Conservation (phyloP, 2,329 filamentous ascomycete species). For the Pyricularia sp. region DNA sequence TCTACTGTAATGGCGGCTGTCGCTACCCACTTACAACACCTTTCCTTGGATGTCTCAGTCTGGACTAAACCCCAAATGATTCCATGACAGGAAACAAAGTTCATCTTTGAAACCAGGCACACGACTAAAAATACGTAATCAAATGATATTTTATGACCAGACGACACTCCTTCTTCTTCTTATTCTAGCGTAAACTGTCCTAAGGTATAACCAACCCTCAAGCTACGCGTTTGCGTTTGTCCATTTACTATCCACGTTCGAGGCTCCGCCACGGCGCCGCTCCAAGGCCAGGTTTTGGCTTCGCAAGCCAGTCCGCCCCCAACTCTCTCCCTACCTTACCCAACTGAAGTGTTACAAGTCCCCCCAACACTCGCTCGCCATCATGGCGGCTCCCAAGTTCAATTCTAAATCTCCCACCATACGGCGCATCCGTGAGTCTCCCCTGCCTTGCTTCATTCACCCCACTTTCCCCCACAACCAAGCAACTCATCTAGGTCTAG, state of each 20-base stretch:
- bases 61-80: not conserved
- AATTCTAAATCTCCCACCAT: slow-evolving; percentile 74
- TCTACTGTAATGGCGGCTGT: not conserved
- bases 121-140: not conserved
- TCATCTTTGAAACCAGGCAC: not conserved
- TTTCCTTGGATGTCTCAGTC: not conserved
- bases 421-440: slow-evolving; percentile 59
- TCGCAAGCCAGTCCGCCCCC: not conserved
- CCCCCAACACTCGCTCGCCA: slow-evolving; percentile 5
- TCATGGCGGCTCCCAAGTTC: slow-evolving; percentile 34
- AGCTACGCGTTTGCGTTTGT: not conserved
- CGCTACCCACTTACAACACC: not conserved
- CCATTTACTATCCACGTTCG: not conserved
- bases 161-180: not conserved
- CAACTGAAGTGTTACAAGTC: not conserved
- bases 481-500: not conserved
- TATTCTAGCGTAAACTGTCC: not conserved
- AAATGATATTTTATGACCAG: not conserved
- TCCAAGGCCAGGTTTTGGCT: not conserved
- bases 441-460: not conserved
- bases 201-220: not conserved
- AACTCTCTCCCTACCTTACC: not conserved
- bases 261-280: not conserved
- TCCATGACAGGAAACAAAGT: not conserved
- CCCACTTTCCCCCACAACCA: slow-evolving; percentile 2